Conservation (phyloP, 345 rosid species). For the Balakata baccata region DNA sequence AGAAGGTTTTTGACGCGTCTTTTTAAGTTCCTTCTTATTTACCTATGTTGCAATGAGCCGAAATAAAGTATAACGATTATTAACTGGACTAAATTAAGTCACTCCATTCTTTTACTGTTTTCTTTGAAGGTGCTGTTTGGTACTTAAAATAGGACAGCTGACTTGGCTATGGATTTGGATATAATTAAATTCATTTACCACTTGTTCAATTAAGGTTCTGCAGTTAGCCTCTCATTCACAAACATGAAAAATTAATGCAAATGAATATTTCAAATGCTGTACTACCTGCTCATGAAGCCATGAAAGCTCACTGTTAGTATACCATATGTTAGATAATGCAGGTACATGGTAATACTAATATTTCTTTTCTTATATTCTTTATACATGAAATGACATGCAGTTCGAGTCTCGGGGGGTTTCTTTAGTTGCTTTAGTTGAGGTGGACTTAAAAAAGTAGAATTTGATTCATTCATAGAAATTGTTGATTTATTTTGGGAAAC, state of each 20-base stretch:
- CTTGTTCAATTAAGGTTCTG: neutral
- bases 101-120: neutral
- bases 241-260: neutral
- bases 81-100: too few relatives aligned
- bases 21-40: neutral
- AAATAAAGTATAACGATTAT: neutral
- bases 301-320: neutral
- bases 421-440: neutral
- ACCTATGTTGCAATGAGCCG: neutral
- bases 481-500: neutral
- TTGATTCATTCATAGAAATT: neutral
- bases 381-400: neutral
- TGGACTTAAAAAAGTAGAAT: neutral
- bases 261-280: neutral
- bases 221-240: neutral
- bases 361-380: too few relatives aligned
- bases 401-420: neutral
- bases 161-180: neutral
- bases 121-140: neutral
- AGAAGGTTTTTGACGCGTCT: constrained; percentile 31
- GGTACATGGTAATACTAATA: neutral
- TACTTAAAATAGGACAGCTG: neutral
- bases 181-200: neutral
- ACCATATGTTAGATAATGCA: too few relatives aligned
- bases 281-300: neutral